Conservation (phyloP, 1,284 basidiomycete species). For the Moniliophthora roreri region DNA sequence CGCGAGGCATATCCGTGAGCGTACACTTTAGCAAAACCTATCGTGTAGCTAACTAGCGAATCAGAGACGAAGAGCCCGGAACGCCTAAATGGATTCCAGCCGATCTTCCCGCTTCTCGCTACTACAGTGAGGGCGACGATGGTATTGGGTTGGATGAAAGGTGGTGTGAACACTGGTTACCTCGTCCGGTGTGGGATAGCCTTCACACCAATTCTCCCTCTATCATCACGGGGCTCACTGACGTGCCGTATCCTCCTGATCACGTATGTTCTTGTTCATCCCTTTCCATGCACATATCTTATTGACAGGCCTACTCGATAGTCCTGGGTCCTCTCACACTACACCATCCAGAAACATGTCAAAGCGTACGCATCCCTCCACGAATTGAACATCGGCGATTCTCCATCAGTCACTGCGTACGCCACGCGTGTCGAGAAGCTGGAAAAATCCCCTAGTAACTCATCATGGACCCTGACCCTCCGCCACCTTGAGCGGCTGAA, state of each 20-base stretch:
- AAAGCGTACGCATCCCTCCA: slow-evolving; percentile 26
- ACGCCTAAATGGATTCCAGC: slow-evolving; percentile 9
- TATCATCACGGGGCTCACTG: slow-evolving; percentile 23
- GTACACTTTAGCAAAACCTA: neutral
- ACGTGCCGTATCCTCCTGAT: slow-evolving; percentile 21
- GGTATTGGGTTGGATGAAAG: slow-evolving; percentile 15
- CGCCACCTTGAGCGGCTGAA: slow-evolving; percentile 19
- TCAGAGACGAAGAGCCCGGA: slow-evolving; percentile 6
- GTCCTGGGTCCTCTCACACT: slow-evolving; percentile 19
- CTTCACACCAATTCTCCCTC: slow-evolving; percentile 19
- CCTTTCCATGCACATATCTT: neutral
- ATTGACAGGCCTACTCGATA: neutral
- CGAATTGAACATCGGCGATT: slow-evolving; percentile 23
- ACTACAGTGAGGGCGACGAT: slow-evolving; percentile 19
- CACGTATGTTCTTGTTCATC: slow-evolving; percentile 16
- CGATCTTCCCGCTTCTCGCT: slow-evolving; percentile 13
- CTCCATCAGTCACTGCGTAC: slow-evolving; percentile 21
- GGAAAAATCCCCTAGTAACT: slow-evolving; percentile 15
- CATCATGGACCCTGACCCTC: slow-evolving; percentile 23
- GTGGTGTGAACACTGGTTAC: slow-evolving; percentile 21
- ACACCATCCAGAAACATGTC: slow-evolving; percentile 20
- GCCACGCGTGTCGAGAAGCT: slow-evolving; percentile 26
- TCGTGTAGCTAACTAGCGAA: neutral
- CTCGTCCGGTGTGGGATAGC: slow-evolving; percentile 20
- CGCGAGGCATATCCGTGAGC: slow-evolving; percentile 26